Percentiles rank a stretch among this genome's conserved stretches.
Evolutionary conservation across 2,329 filamentous ascomycete genomes (phyloP).

Genomic region (Zymoseptoria tritici): DNA sequence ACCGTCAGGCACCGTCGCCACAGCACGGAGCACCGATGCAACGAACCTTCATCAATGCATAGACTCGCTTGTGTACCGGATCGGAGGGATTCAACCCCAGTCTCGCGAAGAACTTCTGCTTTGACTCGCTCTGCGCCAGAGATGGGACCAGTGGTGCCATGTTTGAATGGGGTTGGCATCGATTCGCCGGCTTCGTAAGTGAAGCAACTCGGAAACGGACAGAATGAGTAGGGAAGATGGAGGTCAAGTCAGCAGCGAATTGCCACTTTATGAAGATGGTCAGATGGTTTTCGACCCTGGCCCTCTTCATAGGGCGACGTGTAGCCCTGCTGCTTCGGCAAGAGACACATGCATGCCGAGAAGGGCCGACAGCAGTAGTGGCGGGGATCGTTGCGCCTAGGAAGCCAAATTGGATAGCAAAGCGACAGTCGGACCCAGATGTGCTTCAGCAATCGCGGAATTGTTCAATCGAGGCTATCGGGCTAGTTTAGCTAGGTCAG

Average conservation of each 20-base stretch:
- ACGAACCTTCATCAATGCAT: slow-evolving; percentile 36
- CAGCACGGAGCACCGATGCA: not conserved
- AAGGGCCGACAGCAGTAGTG: not conserved
- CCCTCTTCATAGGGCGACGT: not conserved
- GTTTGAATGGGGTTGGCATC: not conserved
- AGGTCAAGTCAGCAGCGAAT: too few relatives aligned
- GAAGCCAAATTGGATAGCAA: not conserved
- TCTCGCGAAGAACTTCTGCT: slow-evolving; percentile 33
- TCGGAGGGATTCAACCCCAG: slow-evolving; percentile 34
- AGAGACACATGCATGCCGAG: not conserved
- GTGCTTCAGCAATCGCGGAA: not conserved
- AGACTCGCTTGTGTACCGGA: slow-evolving; percentile 27
- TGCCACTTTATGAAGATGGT: not conserved
- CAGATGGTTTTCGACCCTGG: not conserved
- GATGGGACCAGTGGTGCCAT: slow-evolving; percentile 10
- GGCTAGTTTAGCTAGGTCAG: not conserved
- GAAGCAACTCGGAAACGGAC: not conserved
- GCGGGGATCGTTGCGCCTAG: not conserved
- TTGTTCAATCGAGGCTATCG: not conserved
- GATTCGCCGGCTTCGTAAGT: not conserved
- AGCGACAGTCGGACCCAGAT: not conserved
- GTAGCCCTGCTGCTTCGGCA: not conserved
- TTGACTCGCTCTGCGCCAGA: slow-evolving; percentile 36
- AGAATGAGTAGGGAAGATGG: not conserved
- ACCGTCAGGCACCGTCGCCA: slow-evolving; percentile 1